A percentile compares a stretch with the other conserved stretches of the same genome.
Conservation (phyloP, 148 eudicot species). For the Polygonum maritimum region DNA sequence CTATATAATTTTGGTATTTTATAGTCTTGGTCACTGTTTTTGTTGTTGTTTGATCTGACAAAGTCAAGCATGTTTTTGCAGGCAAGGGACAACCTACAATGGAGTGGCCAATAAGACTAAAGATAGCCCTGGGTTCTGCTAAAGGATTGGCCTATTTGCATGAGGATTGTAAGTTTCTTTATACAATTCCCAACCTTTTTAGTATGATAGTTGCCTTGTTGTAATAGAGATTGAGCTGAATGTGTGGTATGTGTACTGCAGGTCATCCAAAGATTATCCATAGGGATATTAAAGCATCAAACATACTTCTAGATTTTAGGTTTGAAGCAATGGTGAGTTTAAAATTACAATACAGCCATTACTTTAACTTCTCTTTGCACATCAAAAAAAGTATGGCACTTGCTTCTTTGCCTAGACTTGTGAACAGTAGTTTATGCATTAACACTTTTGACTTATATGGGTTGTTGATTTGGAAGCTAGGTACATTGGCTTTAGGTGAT, state of each 20-base stretch:
- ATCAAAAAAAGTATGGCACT: neutral
- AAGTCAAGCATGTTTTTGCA: neutral
- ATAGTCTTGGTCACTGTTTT: neutral
- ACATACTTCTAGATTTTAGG: conserved; percentile 75
- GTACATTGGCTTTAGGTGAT: neutral
- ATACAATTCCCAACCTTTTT: neutral
- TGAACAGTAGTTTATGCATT: neutral
- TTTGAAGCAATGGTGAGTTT: conserved; percentile 84
- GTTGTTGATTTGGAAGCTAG: neutral
- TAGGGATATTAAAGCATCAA: conserved; percentile 91
- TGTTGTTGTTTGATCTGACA: neutral
- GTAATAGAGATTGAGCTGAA: conserved; percentile 10
- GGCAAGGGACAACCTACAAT: conserved; percentile 14
- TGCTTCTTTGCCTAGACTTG: neutral
- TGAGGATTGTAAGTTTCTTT: conserved; percentile 14
- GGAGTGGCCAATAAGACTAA: conserved; percentile 15
- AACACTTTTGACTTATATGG: neutral
- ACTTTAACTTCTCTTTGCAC: neutral
- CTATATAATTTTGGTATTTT: neutral
- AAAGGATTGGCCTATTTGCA: conserved; percentile 17
- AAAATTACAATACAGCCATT: neutral
- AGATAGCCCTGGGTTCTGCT: conserved; percentile 16
- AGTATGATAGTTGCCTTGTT: neutral
- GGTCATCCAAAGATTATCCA: conserved; percentile 99
- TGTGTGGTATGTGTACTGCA: conserved; percentile 19